Conservation (phyloP, 2,329 filamentous ascomycete genomes). For the Cryphonectria parasitica region DNA sequence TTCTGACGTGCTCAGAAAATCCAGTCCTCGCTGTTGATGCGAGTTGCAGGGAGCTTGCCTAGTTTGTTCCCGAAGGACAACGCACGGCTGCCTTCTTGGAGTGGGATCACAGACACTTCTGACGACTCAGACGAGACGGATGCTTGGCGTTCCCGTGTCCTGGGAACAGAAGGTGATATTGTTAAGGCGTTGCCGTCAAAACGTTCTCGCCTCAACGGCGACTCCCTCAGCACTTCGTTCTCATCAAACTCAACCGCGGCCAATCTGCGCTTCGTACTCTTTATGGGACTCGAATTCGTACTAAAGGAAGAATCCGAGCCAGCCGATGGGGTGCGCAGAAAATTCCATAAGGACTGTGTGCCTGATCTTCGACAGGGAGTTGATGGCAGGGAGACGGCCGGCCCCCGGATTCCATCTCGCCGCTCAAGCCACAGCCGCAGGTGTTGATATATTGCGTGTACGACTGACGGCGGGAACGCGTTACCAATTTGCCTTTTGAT, state of each 20-base stretch:
- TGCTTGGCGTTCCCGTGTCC: neutral
- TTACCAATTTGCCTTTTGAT: conserved; percentile 75
- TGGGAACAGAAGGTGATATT: neutral
- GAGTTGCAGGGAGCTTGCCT: neutral
- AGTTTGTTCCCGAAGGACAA: conserved; percentile 1
- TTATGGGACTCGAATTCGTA: conserved; percentile 4
- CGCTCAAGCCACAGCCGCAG: conserved; percentile 50
- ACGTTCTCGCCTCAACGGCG: neutral
- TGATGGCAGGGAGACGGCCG: no score
- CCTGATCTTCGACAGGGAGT: neutral
- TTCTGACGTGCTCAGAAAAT: neutral
- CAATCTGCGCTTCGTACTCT: neutral
- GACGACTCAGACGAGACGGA: neutral
- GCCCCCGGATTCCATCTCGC: conserved; percentile 43
- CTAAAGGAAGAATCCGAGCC: conserved; percentile 2
- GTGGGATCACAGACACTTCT: neutral
- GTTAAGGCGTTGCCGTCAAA: neutral
- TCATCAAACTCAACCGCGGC: neutral
- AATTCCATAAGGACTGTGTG: neutral
- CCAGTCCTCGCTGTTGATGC: neutral
- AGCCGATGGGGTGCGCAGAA: neutral
- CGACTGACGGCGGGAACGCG: conserved; percentile 69
- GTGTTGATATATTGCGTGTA: conserved; percentile 52
- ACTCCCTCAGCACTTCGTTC: neutral
- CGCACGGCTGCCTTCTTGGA: neutral